Evolutionary conservation across 345 rosid species (phyloP), one percentile per base, ranked within the genome.

Genomic region (Mercurialis annua): DNA sequence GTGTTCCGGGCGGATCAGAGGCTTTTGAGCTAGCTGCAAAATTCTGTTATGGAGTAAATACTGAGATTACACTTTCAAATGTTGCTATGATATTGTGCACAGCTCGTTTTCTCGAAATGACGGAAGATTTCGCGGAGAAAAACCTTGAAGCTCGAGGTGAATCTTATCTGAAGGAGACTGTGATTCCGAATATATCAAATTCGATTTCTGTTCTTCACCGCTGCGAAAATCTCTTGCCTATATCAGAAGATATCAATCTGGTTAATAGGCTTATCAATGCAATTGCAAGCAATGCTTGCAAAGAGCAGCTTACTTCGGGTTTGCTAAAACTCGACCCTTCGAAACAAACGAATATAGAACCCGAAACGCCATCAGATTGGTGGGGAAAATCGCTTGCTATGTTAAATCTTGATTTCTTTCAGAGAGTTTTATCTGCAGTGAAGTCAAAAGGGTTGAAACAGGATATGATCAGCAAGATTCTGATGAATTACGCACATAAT

Each of bases 11-110:
- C 29, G 97, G 96, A 71, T 63, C 90, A 3, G 99, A 87, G 74
- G 96, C 90, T 12, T 94, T 94, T 42, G 99, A 91, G 78, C 79
- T 84, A 2, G 99, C 96, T 64, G 99, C 99, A n/a, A 94, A 94
- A 81, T 91, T 89, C 81, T 94, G 99, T 60, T 94, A 94, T 26
- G 97, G 97, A 44, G 78, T 89, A 62, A 82, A 79, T 69, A 78
- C 85, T 10, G 99, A 94, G 64, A 81, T 94, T 56, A 80, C 85
- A 27, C 71, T 81, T 34, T 83, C 82, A 15, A 94, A 86, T 71
- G 78, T 91, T 52, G 96, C 98, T 16, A 86, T 78, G 76, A 73
- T 91, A 31, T 79, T 83, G 17, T 91, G 96, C 67, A 81, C 75
- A 51, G 86, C 96, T 16, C 88, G 82, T 77, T 91, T 81, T 80